These are phyloP conservation scores for Cutaneotrichosporon curvatum DNA, from an alignment of 1,284 basidiomycete genomes.

Conservation along the genomic window DNA sequence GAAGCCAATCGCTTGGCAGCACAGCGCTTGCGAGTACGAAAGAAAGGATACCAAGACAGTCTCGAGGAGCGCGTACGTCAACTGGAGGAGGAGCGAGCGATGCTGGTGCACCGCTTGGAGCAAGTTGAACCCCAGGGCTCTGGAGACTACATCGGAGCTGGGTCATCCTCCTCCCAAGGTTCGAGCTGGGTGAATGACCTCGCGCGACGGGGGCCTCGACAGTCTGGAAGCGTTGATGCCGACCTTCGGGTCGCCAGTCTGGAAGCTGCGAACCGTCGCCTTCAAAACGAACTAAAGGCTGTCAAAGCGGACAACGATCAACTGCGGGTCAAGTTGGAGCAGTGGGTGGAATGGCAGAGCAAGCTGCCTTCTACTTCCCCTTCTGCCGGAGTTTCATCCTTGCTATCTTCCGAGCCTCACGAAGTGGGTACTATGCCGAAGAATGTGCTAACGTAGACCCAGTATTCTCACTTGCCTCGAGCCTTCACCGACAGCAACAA, in stretches of 20 bases:
- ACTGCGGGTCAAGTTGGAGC: conserved; percentile 20
- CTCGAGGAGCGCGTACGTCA: conserved; percentile 33
- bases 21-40: conserved; percentile 39
- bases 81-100: conserved; percentile 32
- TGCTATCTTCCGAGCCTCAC: too few relatives aligned
- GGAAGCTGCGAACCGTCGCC: conserved; percentile 30
- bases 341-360: conserved; percentile 13
- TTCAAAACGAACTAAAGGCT: conserved; percentile 29
- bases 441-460: too few relatives aligned
- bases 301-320: conserved; percentile 27
- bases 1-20: conserved; percentile 42
- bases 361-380: neutral
- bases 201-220: too few relatives aligned
- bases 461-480: too few relatives aligned
- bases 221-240: neutral
- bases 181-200: too few relatives aligned
- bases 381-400: too few relatives aligned
- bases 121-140: conserved; percentile 5
- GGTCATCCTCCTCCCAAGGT: too few relatives aligned
- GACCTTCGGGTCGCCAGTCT: conserved; percentile 29
- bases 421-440: too few relatives aligned
- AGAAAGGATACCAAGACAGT: conserved; percentile 42
- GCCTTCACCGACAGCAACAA: too few relatives aligned
- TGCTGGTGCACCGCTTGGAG: conserved; percentile 21
- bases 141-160: too few relatives aligned